A percentile compares a stretch with the other conserved stretches of the same genome.
Evolutionary conservation across 176 grass and related monocot species (phyloP).

Genomic region (Oropetium thomaeum): DNA sequence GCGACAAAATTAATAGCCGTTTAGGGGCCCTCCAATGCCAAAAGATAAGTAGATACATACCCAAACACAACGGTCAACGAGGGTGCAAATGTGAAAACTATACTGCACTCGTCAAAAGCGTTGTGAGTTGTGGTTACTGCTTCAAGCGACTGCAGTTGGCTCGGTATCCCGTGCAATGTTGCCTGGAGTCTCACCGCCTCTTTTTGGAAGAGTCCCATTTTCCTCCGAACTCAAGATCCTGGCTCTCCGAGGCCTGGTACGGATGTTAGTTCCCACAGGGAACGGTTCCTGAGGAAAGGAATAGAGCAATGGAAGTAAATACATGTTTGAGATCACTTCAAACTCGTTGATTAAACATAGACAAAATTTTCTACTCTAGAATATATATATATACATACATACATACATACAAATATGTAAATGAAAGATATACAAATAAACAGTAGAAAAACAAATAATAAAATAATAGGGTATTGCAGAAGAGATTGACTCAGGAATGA

Average conservation of each 20-base stretch:
- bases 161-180: slow-evolving; percentile 45
- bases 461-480: not conserved
- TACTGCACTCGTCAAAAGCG: slow-evolving; percentile 24
- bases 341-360: not conserved
- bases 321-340: not conserved
- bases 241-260: slow-evolving; percentile 67
- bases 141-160: slow-evolving; percentile 1
- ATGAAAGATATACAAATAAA: not conserved
- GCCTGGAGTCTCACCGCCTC: slow-evolving; percentile 28
- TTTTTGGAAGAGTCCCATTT: slow-evolving; percentile 29
- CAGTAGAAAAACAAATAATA: not conserved
- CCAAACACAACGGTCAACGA: not conserved
- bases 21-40: not conserved
- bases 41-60: slow-evolving; percentile 15
- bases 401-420: not conserved
- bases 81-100: not conserved
- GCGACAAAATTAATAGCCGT: slow-evolving; percentile 28
- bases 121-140: slow-evolving; percentile 45
- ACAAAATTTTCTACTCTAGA: not conserved
- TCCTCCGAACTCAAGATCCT: slow-evolving; percentile 64
- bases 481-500: too few species aligned
- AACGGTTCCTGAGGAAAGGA: slow-evolving; percentile 70
- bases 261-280: slow-evolving; percentile 72
- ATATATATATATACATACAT: too few species aligned
- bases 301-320: not conserved